Evolutionary conservation across 2,329 filamentous ascomycete species (phyloP).

Genomic region (Colletotrichum filicis): DNA sequence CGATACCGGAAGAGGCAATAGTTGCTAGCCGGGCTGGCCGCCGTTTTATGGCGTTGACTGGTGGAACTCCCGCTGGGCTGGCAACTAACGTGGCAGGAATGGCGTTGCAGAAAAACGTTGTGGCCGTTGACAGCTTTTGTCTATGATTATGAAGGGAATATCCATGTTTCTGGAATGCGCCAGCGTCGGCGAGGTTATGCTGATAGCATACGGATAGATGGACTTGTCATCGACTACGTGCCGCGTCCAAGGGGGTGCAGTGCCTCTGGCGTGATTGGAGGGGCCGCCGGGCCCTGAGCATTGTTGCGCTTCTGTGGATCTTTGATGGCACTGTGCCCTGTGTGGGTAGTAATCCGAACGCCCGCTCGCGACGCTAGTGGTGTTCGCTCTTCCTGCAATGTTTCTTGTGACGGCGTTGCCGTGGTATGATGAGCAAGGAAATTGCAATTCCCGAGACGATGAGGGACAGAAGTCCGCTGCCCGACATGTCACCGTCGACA

Average conservation of each 20-base stretch:
- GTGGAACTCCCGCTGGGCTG: slow-evolving; percentile 4
- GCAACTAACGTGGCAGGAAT: slow-evolving; percentile 18
- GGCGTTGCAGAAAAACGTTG: slow-evolving; percentile 8
- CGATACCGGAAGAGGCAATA: slow-evolving; percentile 1
- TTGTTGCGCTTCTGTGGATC: neutral
- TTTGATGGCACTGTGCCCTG: slow-evolving; percentile 12
- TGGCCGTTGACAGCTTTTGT: neutral
- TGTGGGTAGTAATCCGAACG: slow-evolving; percentile 23
- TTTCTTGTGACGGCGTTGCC: slow-evolving; percentile 13
- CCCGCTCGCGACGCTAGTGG: slow-evolving; percentile 28
- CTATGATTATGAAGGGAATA: slow-evolving; percentile 1
- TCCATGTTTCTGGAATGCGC: slow-evolving; percentile 1
- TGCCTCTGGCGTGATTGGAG: slow-evolving; percentile 14
- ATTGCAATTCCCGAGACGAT: slow-evolving; percentile 10
- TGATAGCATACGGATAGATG: slow-evolving; percentile 9
- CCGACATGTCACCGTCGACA: neutral
- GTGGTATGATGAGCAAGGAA: neutral
- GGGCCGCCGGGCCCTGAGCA: slow-evolving; percentile 10
- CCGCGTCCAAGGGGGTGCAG: neutral
- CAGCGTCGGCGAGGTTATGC: slow-evolving; percentile 3
- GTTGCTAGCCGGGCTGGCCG: slow-evolving; percentile 15
- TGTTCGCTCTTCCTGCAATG: slow-evolving; percentile 15
- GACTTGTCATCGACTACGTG: slow-evolving; percentile 16
- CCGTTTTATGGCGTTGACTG: slow-evolving; percentile 17
- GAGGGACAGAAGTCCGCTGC: neutral